These are phyloP conservation scores for Hypoxylon cercidicola DNA, from an alignment of 495 filamentous ascomycete species.

Conservation along the genomic window DNA sequence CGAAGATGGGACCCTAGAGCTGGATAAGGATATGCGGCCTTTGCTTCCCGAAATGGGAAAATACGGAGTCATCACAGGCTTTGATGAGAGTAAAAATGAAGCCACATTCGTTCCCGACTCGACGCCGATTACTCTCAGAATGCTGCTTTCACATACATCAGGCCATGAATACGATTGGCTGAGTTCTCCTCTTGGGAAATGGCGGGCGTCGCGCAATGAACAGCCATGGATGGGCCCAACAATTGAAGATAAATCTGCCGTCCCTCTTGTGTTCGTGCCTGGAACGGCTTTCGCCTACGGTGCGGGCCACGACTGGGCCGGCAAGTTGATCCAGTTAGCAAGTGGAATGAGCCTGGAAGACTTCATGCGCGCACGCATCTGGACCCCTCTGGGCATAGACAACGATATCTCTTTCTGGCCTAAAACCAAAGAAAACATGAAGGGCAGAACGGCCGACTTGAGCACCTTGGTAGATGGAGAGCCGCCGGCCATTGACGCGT, in stretches of 20 bases:
- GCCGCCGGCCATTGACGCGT: constrained; percentile 27
- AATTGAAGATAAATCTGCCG: constrained; percentile 42
- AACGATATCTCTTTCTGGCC: constrained; percentile 45
- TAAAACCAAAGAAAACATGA: constrained; percentile 28
- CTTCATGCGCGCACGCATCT: constrained; percentile 40
- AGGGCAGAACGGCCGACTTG: constrained; percentile 38
- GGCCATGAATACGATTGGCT: constrained; percentile 59
- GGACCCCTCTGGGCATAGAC: constrained; percentile 35
- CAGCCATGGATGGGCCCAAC: constrained; percentile 15
- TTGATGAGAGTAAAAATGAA: constrained; percentile 44
- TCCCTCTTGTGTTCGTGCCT: constrained; percentile 59
- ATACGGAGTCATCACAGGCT: constrained; percentile 54
- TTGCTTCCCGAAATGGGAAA: constrained; percentile 54
- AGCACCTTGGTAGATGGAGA: constrained; percentile 39
- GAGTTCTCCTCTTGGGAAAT: constrained; percentile 47
- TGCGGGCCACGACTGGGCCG: constrained; percentile 61
- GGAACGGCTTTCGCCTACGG: constrained; percentile 61
- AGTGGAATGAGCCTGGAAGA: constrained; percentile 35
- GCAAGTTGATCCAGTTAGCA: constrained; percentile 55
- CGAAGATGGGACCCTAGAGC: constrained; percentile 54
- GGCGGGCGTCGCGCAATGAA: constrained; percentile 45
- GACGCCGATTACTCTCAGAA: constrained; percentile 53
- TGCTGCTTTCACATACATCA: constrained; percentile 62
- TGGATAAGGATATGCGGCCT: constrained; percentile 54
- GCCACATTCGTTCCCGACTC: constrained; percentile 40